Evolutionary conservation across 2,329 filamentous ascomycete genomes (phyloP).

Genomic region (Alternaria sp.): DNA sequence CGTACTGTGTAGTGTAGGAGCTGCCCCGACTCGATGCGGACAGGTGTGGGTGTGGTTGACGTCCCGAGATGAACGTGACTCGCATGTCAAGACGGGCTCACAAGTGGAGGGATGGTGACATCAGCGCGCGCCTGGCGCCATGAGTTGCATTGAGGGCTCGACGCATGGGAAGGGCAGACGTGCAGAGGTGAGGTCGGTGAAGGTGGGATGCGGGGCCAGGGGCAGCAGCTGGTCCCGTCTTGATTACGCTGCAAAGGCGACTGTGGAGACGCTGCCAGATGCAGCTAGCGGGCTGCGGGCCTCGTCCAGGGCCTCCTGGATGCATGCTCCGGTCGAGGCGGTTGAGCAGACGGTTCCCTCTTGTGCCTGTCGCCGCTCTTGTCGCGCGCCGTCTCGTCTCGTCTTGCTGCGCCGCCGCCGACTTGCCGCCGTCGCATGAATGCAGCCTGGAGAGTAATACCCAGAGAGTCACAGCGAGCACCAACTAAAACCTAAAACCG

Average conservation of each 20-base stretch:
- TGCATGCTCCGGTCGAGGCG: slow-evolving; percentile 25
- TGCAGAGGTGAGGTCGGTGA: slow-evolving; percentile 13
- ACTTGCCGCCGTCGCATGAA: slow-evolving; percentile 3
- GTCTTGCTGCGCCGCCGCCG: slow-evolving; percentile 9
- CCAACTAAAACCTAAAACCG: too few relatives aligned
- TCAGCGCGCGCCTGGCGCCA: slow-evolving; percentile 5
- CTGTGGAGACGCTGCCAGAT: slow-evolving; percentile 24
- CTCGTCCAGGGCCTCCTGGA: slow-evolving; percentile 30
- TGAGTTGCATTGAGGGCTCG: slow-evolving; percentile 6
- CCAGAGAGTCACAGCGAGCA: slow-evolving; percentile 3
- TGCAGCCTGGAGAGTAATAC: slow-evolving; percentile 5
- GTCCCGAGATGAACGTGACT: background rate
- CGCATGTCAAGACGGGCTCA: background rate
- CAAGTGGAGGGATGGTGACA: slow-evolving; percentile 9
- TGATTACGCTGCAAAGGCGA: slow-evolving; percentile 23
- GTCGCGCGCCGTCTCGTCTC: slow-evolving; percentile 9
- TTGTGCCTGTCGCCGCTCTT: slow-evolving; percentile 17
- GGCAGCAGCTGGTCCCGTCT: slow-evolving; percentile 23
- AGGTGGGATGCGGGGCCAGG: slow-evolving; percentile 19
- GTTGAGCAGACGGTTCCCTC: slow-evolving; percentile 3
- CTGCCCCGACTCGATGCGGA: slow-evolving; percentile 7
- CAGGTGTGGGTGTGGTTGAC: slow-evolving; percentile 2
- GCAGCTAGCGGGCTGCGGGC: slow-evolving; percentile 7
- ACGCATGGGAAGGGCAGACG: slow-evolving; percentile 8
- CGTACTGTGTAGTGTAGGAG: background rate